Conservation (phyloP, 176 grass and related monocot genomes). For the Avena eriantha region DNA sequence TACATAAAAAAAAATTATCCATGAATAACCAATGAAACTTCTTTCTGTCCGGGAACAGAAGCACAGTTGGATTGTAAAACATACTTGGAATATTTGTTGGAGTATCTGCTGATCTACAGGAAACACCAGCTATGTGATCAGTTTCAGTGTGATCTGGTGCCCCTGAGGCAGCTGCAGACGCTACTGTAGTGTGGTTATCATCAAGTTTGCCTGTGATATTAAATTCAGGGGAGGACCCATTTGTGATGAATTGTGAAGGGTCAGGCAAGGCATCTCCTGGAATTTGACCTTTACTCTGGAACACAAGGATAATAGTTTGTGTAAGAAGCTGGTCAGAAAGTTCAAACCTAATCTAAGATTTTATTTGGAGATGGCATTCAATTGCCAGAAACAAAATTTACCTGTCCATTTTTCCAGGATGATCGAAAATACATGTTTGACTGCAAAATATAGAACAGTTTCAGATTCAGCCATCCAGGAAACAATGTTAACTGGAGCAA, state of each 20-base stretch:
- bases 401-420: constrained; percentile 95
- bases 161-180: constrained; percentile 61
- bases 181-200: constrained; percentile 51
- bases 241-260: constrained; percentile 67
- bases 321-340: constrained; percentile 26
- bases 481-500: constrained; percentile 28
- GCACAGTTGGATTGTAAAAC: constrained; percentile 22
- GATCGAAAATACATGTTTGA: constrained; percentile 96
- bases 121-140: constrained; percentile 48
- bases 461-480: constrained; percentile 45
- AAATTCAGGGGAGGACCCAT: constrained; percentile 63
- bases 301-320: constrained; percentile 30
- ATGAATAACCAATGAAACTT: constrained; percentile 31
- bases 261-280: constrained; percentile 54
- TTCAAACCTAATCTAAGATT: constrained; percentile 3
- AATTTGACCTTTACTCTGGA: constrained; percentile 74
- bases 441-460: constrained; percentile 64
- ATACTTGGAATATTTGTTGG: constrained; percentile 53
- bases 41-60: constrained; percentile 37
- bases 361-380: constrained; percentile 23
- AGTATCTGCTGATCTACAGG: constrained; percentile 62
- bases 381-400: constrained; percentile 48
- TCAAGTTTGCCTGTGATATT: constrained; percentile 59
- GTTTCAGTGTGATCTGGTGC: constrained; percentile 58
- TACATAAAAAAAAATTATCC: constrained; percentile 32